Conservation (phyloP, 495 filamentous ascomycete species). For the Xylaria telfairii region DNA sequence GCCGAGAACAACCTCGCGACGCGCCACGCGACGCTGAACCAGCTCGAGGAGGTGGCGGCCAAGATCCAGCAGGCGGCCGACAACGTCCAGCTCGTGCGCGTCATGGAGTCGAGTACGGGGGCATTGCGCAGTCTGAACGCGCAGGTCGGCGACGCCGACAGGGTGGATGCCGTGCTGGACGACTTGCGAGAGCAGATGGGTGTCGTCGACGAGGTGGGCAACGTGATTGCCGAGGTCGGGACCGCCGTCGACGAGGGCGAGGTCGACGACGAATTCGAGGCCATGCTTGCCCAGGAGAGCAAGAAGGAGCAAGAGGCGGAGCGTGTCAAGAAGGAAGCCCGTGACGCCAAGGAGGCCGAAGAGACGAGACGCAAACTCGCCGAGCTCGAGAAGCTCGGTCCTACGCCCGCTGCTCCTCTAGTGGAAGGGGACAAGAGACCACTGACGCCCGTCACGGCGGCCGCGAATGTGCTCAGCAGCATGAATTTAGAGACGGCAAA, state of each 20-base stretch:
- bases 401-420: constrained; percentile 33
- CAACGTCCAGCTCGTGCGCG: constrained; percentile 77
- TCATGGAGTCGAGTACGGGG: constrained; percentile 77
- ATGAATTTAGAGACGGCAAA: constrained; percentile 26
- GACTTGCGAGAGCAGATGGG: constrained; percentile 78
- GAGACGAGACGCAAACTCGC: constrained; percentile 47
- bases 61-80: constrained; percentile 86
- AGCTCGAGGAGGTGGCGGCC: constrained; percentile 79
- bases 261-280: constrained; percentile 87
- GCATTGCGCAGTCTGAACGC: constrained; percentile 76
- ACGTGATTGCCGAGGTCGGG: constrained; percentile 69
- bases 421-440: constrained; percentile 28
- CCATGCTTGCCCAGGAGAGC: constrained; percentile 71
- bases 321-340: constrained; percentile 45
- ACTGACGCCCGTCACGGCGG: constrained; percentile 34
- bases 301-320: constrained; percentile 60
- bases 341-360: constrained; percentile 39
- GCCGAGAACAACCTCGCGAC: constrained; percentile 72
- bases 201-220: constrained; percentile 81
- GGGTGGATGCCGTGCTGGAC: constrained; percentile 77
- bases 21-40: constrained; percentile 71
- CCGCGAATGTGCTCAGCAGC: constrained; percentile 31
- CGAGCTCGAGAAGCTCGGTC: constrained; percentile 41
- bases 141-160: constrained; percentile 76
- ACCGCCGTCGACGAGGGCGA: constrained; percentile 74